phyloP scores from a whole-genome alignment of 805 yeast genomes.

The Komagataella kurtzmanii region DNA sequence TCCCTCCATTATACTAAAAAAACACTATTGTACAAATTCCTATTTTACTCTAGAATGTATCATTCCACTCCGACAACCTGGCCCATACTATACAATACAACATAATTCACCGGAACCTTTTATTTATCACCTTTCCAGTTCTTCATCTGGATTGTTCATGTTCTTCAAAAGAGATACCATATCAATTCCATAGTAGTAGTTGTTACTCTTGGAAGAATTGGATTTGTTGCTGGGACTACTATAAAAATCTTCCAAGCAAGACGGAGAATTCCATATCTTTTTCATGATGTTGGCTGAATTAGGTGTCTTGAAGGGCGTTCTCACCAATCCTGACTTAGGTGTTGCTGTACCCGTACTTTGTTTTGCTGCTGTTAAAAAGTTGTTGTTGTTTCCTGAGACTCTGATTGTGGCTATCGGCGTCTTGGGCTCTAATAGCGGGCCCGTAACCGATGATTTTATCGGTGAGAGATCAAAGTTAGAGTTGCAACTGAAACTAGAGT shows the following conservation, averaged over 20 bases:
- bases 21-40: not conserved
- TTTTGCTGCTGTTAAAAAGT: conserved; percentile 9
- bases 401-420: conserved; percentile 27
- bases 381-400: not conserved
- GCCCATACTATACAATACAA: not conserved
- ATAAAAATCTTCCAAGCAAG: conserved; percentile 54
- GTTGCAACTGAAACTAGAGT: conserved; percentile 55
- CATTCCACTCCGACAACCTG: not conserved
- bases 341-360: conserved; percentile 6
- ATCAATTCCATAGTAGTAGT: not conserved
- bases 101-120: not conserved
- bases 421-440: conserved; percentile 52
- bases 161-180: not conserved
- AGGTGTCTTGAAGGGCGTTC: conserved; percentile 6
- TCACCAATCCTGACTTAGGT: conserved; percentile 3
- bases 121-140: not conserved
- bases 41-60: not conserved
- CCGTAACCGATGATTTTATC: conserved; percentile 40
- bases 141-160: not conserved
- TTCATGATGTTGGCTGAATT: conserved; percentile 14
- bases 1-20: not conserved
- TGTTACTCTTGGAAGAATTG: not conserved
- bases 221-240: conserved; percentile 26
- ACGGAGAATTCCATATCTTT: conserved; percentile 53
- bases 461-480: conserved; percentile 57